Evolutionary conservation across 106 monocot genomes (phyloP).

Genomic region (Xerophyta viscosa): DNA sequence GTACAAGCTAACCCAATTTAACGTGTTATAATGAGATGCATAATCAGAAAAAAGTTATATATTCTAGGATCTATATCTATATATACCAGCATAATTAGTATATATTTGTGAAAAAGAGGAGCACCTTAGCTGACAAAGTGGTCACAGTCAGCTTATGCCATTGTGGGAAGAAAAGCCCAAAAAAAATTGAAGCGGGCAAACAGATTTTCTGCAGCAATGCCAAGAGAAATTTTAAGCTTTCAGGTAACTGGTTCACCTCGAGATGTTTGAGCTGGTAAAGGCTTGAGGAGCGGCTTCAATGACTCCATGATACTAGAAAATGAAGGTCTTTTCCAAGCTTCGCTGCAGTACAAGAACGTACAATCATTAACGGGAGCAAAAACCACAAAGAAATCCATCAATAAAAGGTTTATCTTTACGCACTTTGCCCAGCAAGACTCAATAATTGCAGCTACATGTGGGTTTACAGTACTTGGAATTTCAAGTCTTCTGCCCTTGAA

Average conservation of each 20-base stretch:
- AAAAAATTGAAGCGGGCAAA: neutral
- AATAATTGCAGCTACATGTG: constrained; percentile 63
- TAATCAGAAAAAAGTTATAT: no score
- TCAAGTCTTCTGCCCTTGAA: constrained; percentile 79
- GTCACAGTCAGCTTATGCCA: no score
- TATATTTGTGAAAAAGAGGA: no score
- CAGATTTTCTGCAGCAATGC: no score
- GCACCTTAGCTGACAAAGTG: no score
- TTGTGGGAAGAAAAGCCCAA: neutral
- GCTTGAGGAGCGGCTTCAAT: constrained; percentile 60
- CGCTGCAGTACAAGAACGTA: constrained; percentile 37
- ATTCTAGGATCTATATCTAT: no score
- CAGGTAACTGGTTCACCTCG: constrained; percentile 21
- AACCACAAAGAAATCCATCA: constrained; percentile 1
- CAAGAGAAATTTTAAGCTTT: neutral
- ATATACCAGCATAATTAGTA: no score
- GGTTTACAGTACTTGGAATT: constrained; percentile 70
- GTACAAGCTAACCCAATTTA: no score
- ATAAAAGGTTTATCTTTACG: neutral
- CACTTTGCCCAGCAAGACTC: constrained; percentile 94
- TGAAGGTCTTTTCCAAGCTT: constrained; percentile 86
- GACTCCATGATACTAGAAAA: constrained; percentile 75
- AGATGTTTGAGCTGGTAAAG: constrained; percentile 23
- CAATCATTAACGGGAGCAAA: constrained; percentile 1
- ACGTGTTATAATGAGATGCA: no score